Evolutionary conservation across 192 early-diverging fungal genomes (phyloP), one percentile per base, ranked within the genome.

Genomic region (Chytriomyces confervae): DNA sequence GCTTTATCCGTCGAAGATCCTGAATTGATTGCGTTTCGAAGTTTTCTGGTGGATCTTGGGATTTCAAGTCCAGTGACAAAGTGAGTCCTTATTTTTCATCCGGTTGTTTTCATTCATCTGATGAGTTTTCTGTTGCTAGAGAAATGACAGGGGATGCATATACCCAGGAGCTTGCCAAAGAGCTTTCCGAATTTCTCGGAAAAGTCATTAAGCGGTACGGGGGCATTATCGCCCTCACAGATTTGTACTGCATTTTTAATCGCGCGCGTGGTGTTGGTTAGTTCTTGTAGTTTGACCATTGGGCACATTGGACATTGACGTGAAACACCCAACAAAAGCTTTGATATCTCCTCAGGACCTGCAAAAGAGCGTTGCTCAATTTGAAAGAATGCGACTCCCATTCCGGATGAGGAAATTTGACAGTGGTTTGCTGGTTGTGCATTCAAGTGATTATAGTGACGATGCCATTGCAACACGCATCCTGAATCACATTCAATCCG

Each of bases 291-390:
- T 53, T 61, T 61, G 16, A 6, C 13, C 6, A 10, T 48, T 23
- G 23, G 9, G 8, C 9, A n/a, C 8, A 61, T 29, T 62, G 64
- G 77, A 57, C 36, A 36, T 48, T 72, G 29, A 24, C 18, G 16
- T 48, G 11, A 24, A n/a, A 18, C 7, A 11, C 24, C 24, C 43
- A n/a, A 49, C 9, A 20, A 10, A 45, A 83, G 93, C 94, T 24
- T 87, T 97, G 9, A 92, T 99, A 18, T 99, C 96, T 0, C 97
- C 97, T 6, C 88, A 93, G n/a, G 97, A 99, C 85, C 87, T 99
- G 67, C 88, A 90, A 62, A 92, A 91, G 75, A 92, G 93, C 24
- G 92, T 92, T 78, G 77, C 78, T 13, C 84, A 88, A 76, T 95
- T 97, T 70, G 86, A 87, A 64, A 62, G 70, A 7, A 82, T 96